Conservation (phyloP, 495 filamentous ascomycete species). For the Podospora australis region DNA sequence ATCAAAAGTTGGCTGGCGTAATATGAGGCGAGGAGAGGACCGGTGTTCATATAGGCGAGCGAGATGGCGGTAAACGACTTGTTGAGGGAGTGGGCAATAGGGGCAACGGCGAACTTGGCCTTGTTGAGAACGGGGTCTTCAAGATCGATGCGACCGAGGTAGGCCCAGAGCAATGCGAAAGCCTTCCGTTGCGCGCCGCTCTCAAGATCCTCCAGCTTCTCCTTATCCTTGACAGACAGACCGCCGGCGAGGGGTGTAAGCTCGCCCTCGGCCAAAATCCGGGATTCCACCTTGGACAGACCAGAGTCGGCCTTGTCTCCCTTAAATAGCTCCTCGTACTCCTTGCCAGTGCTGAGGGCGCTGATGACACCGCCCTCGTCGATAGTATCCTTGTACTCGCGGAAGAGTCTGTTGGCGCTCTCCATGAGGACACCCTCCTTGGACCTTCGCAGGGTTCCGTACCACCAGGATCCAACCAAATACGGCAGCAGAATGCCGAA, state of each 20-base stretch:
- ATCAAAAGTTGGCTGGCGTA: constrained; percentile 75
- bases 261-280: constrained; percentile 56
- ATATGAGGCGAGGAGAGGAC: constrained; percentile 77
- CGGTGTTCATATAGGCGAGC: constrained; percentile 78
- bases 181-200: constrained; percentile 71
- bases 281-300: constrained; percentile 72
- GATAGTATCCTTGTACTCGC: constrained; percentile 78
- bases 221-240: constrained; percentile 62
- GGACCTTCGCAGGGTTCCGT: constrained; percentile 84
- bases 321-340: constrained; percentile 61
- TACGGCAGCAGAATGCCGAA: constrained; percentile 89
- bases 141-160: constrained; percentile 75
- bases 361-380: constrained; percentile 71
- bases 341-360: constrained; percentile 74
- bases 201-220: constrained; percentile 61
- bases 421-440: constrained; percentile 87
- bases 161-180: constrained; percentile 89
- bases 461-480: constrained; percentile 96
- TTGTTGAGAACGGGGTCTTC: constrained; percentile 65
- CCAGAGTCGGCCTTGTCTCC: constrained; percentile 69
- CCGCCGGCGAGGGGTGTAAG: constrained; percentile 43
- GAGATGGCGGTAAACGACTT: constrained; percentile 81
- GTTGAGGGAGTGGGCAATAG: constrained; percentile 75
- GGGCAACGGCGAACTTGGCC: constrained; percentile 72
- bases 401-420: constrained; percentile 89